Percentiles rank a stretch among this genome's conserved stretches.
These are phyloP conservation scores for Aspergillus cavernicola DNA, from an alignment of 495 filamentous ascomycete genomes.

Conservation along the genomic window DNA sequence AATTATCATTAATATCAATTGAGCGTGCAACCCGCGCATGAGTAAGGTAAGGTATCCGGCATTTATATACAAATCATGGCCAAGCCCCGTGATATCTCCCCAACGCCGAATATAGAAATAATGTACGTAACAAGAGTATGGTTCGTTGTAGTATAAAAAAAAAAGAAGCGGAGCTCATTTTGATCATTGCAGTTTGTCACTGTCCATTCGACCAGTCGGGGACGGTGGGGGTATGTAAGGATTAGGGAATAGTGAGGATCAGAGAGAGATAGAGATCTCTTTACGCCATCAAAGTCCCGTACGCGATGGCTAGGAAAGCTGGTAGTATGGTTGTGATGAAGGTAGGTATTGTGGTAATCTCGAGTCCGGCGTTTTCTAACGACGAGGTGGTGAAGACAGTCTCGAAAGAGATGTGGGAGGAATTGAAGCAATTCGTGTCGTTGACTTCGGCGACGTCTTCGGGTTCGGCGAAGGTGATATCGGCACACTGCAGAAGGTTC, in stretches of 20 bases:
- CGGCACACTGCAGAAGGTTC: conserved; percentile 69
- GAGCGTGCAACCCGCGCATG: neutral
- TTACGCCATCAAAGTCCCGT: conserved; percentile 27
- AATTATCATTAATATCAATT: conserved; percentile 1
- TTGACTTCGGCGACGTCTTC: conserved; percentile 70
- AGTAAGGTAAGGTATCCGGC: conserved; percentile 1
- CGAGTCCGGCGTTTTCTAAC: conserved; percentile 42
- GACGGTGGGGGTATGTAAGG: neutral
- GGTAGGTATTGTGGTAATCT: neutral
- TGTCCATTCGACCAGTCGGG: neutral
- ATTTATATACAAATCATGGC: neutral
- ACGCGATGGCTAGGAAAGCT: conserved; percentile 19
- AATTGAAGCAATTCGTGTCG: conserved; percentile 80
- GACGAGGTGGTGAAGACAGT: conserved; percentile 66
- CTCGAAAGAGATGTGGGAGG: conserved; percentile 66
- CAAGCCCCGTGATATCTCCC: neutral
- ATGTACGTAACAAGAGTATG: too few species aligned
- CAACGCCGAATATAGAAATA: conserved; percentile 1
- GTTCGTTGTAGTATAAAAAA: neutral
- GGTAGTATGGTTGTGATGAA: conserved; percentile 19
- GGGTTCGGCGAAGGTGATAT: conserved; percentile 77
- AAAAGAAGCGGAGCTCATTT: neutral
- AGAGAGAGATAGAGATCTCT: neutral
- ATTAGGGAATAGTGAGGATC: too few species aligned
- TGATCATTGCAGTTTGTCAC: neutral